Conservation (phyloP, 768 basidiomycete species). For the Leccinellum rugosiceps region DNA sequence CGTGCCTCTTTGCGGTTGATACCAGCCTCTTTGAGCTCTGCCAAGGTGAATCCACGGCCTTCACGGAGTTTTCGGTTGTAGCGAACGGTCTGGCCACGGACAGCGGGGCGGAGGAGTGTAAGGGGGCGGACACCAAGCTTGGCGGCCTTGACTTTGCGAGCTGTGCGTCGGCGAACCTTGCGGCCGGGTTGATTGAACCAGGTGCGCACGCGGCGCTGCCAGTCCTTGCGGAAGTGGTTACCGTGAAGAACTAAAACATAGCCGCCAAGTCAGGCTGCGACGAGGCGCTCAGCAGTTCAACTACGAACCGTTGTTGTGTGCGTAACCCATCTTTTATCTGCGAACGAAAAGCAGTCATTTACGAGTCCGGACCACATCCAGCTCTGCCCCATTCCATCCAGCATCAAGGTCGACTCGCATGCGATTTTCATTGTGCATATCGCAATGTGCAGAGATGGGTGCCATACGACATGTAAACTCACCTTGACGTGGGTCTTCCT, state of each 20-base stretch:
- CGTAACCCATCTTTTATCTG: slow-evolving; percentile 37
- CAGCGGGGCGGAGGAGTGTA: slow-evolving; percentile 90
- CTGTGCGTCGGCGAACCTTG: slow-evolving; percentile 91
- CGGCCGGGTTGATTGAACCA: slow-evolving; percentile 99
- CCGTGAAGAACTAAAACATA: slow-evolving; percentile 68
- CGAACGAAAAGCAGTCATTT: slow-evolving; percentile 13
- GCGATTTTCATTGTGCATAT: neutral
- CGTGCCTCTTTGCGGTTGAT: slow-evolving; percentile 91
- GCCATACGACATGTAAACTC: slow-evolving; percentile 12
- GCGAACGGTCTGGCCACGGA: slow-evolving; percentile 92
- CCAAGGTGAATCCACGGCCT: slow-evolving; percentile 93
- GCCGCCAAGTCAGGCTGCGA: slow-evolving; percentile 8
- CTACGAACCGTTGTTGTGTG: slow-evolving; percentile 33
- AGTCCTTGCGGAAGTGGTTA: slow-evolving; percentile 99
- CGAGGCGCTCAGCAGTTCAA: slow-evolving; percentile 26
- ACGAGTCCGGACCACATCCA: slow-evolving; percentile 17
- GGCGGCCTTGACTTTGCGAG: slow-evolving; percentile 89
- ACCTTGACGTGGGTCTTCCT: slow-evolving; percentile 33
- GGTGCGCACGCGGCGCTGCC: slow-evolving; percentile 94
- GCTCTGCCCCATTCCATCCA: slow-evolving; percentile 13
- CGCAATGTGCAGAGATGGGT: neutral
- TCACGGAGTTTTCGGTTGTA: slow-evolving; percentile 98
- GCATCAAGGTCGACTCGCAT: neutral
- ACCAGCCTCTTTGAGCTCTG: slow-evolving; percentile 95
- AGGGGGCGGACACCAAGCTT: slow-evolving; percentile 90